These are phyloP conservation scores for Ogataea ramenticola DNA, from an alignment of 805 yeast genomes.

Conservation along the genomic window DNA sequence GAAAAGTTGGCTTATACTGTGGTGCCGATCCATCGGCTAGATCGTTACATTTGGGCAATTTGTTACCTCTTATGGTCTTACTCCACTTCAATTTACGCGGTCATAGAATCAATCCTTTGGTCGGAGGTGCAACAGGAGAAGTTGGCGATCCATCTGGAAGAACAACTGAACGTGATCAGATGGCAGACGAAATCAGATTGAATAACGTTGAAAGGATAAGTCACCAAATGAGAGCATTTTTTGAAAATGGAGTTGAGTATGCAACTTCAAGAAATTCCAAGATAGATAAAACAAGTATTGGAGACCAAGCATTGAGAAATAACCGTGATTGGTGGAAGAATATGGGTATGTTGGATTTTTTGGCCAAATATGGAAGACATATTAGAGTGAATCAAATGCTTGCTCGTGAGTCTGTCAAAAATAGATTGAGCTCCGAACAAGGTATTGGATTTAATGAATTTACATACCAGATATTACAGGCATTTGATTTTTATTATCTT, in stretches of 20 bases:
- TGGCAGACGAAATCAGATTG: constrained; percentile 45
- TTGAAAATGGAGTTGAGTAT: constrained; percentile 53
- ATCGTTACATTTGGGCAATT: constrained; percentile 85
- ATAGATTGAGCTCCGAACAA: constrained; percentile 55
- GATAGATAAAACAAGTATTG: constrained; percentile 9
- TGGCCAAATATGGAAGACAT: constrained; percentile 67
- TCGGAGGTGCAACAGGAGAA: constrained; percentile 93
- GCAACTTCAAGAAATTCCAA: constrained; percentile 42
- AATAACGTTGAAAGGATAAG: constrained; percentile 55
- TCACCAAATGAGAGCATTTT: constrained; percentile 53
- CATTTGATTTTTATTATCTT: constrained; percentile 85
- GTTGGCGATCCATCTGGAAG: constrained; percentile 98
- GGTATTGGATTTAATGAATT: constrained; percentile 95
- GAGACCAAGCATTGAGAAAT: constrained; percentile 31
- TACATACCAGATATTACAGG: constrained; percentile 87
- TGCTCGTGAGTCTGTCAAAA: constrained; percentile 79
- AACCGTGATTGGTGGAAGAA: constrained; percentile 85
- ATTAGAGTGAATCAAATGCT: constrained; percentile 84
- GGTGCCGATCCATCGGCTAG: constrained; percentile 96
- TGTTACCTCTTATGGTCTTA: constrained; percentile 78
- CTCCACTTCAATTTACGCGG: constrained; percentile 83
- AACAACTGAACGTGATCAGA: constrained; percentile 57
- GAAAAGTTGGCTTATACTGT: constrained; percentile 61
- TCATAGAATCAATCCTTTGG: constrained; percentile 73
- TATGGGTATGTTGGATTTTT: constrained; percentile 67